Percentiles rank a stretch among this genome's conserved stretches.
Conservation (phyloP, 2,329 filamentous ascomycete species). For the Daldinia sp. region DNA sequence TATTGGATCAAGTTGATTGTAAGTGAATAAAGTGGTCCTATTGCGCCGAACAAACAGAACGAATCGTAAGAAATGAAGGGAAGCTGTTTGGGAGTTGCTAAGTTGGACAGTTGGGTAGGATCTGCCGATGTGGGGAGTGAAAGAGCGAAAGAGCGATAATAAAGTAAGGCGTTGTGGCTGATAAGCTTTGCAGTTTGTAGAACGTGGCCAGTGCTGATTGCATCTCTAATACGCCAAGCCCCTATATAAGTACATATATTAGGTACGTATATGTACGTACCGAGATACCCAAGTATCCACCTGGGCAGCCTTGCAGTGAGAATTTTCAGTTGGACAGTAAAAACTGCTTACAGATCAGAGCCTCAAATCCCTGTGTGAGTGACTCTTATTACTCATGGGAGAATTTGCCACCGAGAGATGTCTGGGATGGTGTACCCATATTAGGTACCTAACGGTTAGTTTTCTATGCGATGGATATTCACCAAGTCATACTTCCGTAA, state of each 20-base stretch:
- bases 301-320: neutral
- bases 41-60: neutral
- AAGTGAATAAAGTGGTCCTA: neutral
- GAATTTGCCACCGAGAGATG: neutral
- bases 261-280: neutral
- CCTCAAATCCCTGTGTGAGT: neutral
- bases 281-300: neutral
- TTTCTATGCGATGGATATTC: no score
- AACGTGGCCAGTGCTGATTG: constrained; percentile 33
- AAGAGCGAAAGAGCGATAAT: constrained; percentile 9
- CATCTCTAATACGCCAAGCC: neutral
- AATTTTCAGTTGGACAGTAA: constrained; percentile 1
- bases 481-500: no score
- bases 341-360: neutral
- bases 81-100: constrained; percentile 5
- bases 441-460: no score
- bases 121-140: constrained; percentile 32
- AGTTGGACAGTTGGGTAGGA: constrained; percentile 24
- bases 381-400: no score
- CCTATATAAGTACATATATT: neutral
- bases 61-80: neutral
- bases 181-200: constrained; percentile 18
- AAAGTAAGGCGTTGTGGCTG: constrained; percentile 24
- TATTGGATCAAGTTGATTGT: neutral
- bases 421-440: neutral